A percentile compares a stretch with the other conserved stretches of the same genome.
These are phyloP conservation scores for Hirsutella rhossiliensis DNA, from an alignment of 2,329 filamentous ascomycete genomes.

Conservation along the genomic window DNA sequence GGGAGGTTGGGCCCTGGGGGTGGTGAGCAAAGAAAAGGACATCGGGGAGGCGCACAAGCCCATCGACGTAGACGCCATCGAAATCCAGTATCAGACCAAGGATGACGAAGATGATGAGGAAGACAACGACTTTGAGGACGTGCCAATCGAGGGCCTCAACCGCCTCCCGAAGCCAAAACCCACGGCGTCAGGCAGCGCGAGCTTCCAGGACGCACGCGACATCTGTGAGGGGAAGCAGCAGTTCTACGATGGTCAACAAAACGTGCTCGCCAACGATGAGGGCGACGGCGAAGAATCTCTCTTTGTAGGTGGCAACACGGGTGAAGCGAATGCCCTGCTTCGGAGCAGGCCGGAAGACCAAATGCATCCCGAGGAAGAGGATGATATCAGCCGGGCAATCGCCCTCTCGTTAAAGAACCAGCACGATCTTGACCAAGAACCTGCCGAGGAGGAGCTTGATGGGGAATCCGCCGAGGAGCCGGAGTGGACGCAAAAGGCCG, in stretches of 20 bases:
- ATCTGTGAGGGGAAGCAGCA: slow-evolving; percentile 14
- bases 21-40: slow-evolving; percentile 77
- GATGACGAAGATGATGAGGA: slow-evolving; percentile 55
- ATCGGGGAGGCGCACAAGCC: slow-evolving; percentile 72
- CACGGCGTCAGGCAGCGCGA: slow-evolving; percentile 6
- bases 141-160: slow-evolving; percentile 83
- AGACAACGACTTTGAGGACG: slow-evolving; percentile 75
- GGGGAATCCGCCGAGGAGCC: slow-evolving; percentile 34
- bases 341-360: slow-evolving; percentile 23
- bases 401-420: slow-evolving; percentile 69
- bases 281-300: slow-evolving; percentile 38
- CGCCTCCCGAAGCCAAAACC: slow-evolving; percentile 51
- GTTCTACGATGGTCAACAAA: slow-evolving; percentile 11
- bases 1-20: slow-evolving; percentile 90
- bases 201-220: slow-evolving; percentile 13
- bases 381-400: slow-evolving; percentile 70
- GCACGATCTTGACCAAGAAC: slow-evolving; percentile 25
- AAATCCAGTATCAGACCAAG: slow-evolving; percentile 42
- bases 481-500: slow-evolving; percentile 44
- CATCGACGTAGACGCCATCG: slow-evolving; percentile 73
- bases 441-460: slow-evolving; percentile 33
- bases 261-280: slow-evolving; percentile 16
- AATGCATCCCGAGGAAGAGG: slow-evolving; percentile 28
- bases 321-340: slow-evolving; percentile 7
- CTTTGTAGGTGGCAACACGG: slow-evolving; percentile 23